Percentiles rank a stretch among this genome's conserved stretches.
These are phyloP conservation scores for Pseudocercospora musae DNA, from an alignment of 2,329 filamentous ascomycete species.

Conservation along the genomic window DNA sequence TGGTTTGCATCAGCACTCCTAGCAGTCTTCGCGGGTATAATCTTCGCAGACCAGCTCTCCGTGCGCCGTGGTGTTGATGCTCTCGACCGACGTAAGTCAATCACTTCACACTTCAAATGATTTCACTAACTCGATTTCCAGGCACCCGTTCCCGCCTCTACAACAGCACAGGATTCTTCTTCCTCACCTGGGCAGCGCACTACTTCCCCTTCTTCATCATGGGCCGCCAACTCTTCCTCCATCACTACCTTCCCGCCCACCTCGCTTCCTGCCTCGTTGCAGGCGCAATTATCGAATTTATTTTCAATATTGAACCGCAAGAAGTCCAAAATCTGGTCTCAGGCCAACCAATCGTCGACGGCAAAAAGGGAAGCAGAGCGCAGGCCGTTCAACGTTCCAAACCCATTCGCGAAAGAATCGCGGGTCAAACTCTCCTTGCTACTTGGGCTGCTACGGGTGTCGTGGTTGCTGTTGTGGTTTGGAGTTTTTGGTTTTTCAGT, in stretches of 20 bases:
- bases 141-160: conserved; percentile 91
- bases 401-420: conserved; percentile 78
- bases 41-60: conserved; percentile 89
- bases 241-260: conserved; percentile 95
- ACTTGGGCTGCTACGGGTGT: conserved; percentile 76
- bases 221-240: conserved; percentile 95
- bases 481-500: conserved; percentile 88
- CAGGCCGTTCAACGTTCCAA: conserved; percentile 53
- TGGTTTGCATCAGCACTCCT: conserved; percentile 91
- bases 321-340: conserved; percentile 53
- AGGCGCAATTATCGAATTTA: conserved; percentile 87
- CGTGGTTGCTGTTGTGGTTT: conserved; percentile 65
- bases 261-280: conserved; percentile 86
- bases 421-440: conserved; percentile 69
- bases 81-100: conserved; percentile 79
- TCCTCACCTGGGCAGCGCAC: conserved; percentile 94
- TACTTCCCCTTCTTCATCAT: conserved; percentile 98
- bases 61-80: conserved; percentile 90
- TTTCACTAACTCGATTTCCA: conserved; percentile 34
- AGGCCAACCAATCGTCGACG: conserved; percentile 37
- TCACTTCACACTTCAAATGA: neutral
- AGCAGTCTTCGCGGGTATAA: conserved; percentile 87
- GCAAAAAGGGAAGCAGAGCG: conserved; percentile 35
- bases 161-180: conserved; percentile 98
- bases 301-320: conserved; percentile 83